Evolutionary conservation across 2,329 filamentous ascomycete species (phyloP).

Genomic region (Chaetomium sp.): DNA sequence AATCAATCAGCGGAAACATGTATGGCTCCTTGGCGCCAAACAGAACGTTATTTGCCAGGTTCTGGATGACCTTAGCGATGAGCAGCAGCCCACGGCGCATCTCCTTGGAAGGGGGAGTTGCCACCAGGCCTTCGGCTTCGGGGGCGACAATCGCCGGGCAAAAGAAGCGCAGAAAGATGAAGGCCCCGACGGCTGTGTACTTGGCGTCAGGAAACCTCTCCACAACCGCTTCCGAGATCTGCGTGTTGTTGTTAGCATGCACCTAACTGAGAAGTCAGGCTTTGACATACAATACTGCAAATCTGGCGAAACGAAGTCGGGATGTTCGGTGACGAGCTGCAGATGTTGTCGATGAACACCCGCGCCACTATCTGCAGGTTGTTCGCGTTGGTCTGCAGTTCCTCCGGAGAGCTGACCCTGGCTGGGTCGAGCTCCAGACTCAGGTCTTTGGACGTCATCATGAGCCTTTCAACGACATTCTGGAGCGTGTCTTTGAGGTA

Average conservation of each 20-base stretch:
- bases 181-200: constrained; percentile 71
- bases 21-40: constrained; percentile 73
- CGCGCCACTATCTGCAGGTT: constrained; percentile 69
- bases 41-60: constrained; percentile 70
- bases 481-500: constrained; percentile 67
- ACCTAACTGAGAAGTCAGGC: background rate
- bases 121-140: constrained; percentile 67
- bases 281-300: constrained; percentile 60
- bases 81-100: constrained; percentile 68
- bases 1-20: constrained; percentile 71
- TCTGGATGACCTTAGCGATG: constrained; percentile 72
- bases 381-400: constrained; percentile 66
- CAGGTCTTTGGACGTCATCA: constrained; percentile 67
- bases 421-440: constrained; percentile 69
- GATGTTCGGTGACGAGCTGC: constrained; percentile 62
- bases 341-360: constrained; percentile 72
- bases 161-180: constrained; percentile 72
- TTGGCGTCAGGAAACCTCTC: constrained; percentile 68
- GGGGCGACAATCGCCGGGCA: constrained; percentile 72
- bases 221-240: constrained; percentile 64
- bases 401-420: constrained; percentile 60
- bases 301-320: constrained; percentile 67
- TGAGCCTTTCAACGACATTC: constrained; percentile 66
- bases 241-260: background rate
- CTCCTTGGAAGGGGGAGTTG: constrained; percentile 63